These are phyloP conservation scores for Raffaelea albimanens DNA, from an alignment of 2,329 filamentous ascomycete species.

Conservation along the genomic window DNA sequence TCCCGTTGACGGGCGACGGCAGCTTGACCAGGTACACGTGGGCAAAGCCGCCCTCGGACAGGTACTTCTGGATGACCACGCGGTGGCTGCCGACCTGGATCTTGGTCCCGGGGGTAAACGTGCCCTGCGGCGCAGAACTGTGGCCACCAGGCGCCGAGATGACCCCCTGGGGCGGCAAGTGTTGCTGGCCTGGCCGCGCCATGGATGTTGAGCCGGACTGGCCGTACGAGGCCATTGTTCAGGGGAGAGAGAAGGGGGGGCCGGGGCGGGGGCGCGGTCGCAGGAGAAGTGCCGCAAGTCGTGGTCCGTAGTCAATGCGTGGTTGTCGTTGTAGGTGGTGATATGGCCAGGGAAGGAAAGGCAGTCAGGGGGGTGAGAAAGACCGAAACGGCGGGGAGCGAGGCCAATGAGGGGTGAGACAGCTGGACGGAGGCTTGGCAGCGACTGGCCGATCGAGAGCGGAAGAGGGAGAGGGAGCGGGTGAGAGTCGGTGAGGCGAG, in stretches of 20 bases:
- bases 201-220: conserved; percentile 8
- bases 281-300: no score
- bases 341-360: neutral
- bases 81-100: conserved; percentile 91
- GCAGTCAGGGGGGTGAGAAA: neutral
- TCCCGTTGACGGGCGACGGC: conserved; percentile 64
- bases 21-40: conserved; percentile 96
- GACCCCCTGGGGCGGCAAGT: conserved; percentile 13
- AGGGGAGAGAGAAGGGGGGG: neutral
- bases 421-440: no score
- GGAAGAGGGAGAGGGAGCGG: no score
- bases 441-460: no score
- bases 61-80: conserved; percentile 91
- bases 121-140: conserved; percentile 55
- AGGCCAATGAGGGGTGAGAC: no score
- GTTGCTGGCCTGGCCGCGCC: conserved; percentile 7
- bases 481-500: no score
- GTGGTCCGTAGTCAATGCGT: no score
- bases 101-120: conserved; percentile 88
- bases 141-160: neutral
- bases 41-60: conserved; percentile 95
- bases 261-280: no score
- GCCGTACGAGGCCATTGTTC: conserved; percentile 11
- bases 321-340: no score
- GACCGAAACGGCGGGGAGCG: neutral